A percentile compares a stretch with the other conserved stretches of the same genome.
Conservation (phyloP, 2,329 filamentous ascomycete genomes). For the Xylariaceae sp. region DNA sequence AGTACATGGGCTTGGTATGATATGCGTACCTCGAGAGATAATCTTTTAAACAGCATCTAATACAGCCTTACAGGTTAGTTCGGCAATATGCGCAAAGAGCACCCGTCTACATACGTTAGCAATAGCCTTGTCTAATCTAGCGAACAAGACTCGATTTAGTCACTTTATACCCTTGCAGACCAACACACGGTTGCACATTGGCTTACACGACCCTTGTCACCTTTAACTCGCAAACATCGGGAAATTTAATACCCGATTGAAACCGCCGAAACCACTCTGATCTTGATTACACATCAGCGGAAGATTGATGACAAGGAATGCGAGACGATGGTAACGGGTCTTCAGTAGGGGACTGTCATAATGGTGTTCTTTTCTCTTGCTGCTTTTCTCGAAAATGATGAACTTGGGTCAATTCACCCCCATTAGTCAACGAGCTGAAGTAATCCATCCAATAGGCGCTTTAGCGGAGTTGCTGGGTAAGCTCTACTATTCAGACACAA, state of each 20-base stretch:
- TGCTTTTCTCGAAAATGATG: background rate
- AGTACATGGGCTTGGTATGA: no score
- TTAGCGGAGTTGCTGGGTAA: no score
- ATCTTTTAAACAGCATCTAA: no score
- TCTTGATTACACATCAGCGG: background rate
- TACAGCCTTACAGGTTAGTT: no score
- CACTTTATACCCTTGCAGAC: no score
- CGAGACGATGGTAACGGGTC: slow-evolving; percentile 1
- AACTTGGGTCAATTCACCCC: background rate
- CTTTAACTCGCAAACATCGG: background rate
- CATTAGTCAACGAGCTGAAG: slow-evolving; percentile 17
- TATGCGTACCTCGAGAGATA: no score
- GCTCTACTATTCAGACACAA: background rate
- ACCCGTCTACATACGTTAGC: no score
- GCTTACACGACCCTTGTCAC: background rate
- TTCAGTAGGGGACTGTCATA: background rate
- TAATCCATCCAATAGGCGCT: slow-evolving; percentile 5
- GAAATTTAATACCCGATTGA: slow-evolving; percentile 2
- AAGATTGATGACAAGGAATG: background rate
- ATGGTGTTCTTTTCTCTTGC: background rate
- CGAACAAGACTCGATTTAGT: no score
- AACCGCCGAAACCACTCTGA: background rate
- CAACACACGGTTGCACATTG: background rate
- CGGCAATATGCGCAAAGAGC: no score
- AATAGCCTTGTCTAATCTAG: no score